Conservation (phyloP, 2,329 filamentous ascomycete genomes). For the Myriosclerotinia curreyana region DNA sequence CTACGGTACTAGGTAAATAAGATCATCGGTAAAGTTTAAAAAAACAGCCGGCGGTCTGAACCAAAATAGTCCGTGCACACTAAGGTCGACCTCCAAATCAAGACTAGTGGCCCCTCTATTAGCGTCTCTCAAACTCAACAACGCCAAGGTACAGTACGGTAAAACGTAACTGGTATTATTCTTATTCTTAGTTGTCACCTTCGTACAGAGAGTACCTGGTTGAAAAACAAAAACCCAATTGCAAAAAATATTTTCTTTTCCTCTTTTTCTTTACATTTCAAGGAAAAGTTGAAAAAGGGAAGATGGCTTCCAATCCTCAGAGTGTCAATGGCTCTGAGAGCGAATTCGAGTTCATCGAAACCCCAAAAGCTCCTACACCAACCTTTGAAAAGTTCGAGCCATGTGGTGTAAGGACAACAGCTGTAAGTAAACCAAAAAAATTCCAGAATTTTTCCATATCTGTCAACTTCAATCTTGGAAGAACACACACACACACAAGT, state of each 20-base stretch:
- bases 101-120: conserved; percentile 2
- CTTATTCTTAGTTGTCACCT: conserved; percentile 7
- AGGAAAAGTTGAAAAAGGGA: conserved; percentile 29
- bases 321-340: conserved; percentile 50
- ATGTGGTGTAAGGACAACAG: conserved; percentile 55
- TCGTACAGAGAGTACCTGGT: not conserved
- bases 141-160: not conserved
- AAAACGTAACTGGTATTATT: conserved; percentile 8
- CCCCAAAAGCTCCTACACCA: conserved; percentile 50
- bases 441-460: conserved; percentile 14
- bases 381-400: conserved; percentile 52
- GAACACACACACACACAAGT: conserved; percentile 26
- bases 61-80: not conserved
- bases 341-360: conserved; percentile 64
- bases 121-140: conserved; percentile 10
- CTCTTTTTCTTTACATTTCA: conserved; percentile 24
- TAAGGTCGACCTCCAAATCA: not conserved
- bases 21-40: not conserved
- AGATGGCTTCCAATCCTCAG: conserved; percentile 49
- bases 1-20: not conserved
- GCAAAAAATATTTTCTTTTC: conserved; percentile 19
- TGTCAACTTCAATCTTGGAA: not conserved
- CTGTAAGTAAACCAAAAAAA: conserved; percentile 43
- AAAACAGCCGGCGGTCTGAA: not conserved
- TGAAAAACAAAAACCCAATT: not conserved